phyloP scores from a whole-genome alignment of 176 grass and related monocot species.

The Phoenix dactylifera region DNA sequence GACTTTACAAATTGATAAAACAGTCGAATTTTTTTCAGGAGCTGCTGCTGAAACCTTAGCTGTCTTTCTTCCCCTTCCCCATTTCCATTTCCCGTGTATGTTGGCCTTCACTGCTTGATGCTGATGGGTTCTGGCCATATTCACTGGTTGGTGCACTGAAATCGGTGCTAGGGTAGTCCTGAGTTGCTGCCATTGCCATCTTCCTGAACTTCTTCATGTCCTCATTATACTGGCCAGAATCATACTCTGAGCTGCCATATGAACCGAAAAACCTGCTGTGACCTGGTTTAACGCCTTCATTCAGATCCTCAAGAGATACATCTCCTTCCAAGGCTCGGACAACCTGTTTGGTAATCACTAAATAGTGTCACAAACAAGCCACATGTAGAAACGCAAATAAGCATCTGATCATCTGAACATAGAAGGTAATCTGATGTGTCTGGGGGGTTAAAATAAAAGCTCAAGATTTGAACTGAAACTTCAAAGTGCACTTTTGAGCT shows the following conservation, averaged over 20 bases:
- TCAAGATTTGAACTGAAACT: no score
- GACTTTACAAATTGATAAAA: conserved; percentile 15
- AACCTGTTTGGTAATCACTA: conserved; percentile 29
- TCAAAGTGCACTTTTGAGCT: no score
- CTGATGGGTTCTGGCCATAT: conserved; percentile 31
- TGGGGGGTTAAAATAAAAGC: no score
- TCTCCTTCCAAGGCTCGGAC: conserved; percentile 7
- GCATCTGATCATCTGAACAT: no score
- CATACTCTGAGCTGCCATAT: conserved; percentile 2
- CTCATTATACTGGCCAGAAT: conserved; percentile 10
- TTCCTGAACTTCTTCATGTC: conserved; percentile 14
- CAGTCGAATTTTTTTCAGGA: conserved; percentile 17
- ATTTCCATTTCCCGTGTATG: conserved; percentile 45
- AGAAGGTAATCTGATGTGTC: no score
- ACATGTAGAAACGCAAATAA: no score
- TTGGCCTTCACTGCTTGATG: conserved; percentile 49
- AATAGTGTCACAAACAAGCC: no score
- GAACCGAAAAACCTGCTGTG: conserved; percentile 9
- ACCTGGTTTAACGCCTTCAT: neutral
- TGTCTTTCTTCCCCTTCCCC: conserved; percentile 37
- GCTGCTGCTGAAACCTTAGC: conserved; percentile 3
- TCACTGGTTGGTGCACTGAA: neutral
- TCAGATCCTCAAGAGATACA: conserved; percentile 8
- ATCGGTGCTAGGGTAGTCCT: neutral
- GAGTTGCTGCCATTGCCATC: neutral